Conservation (phyloP, 106 monocot genomes). For the Dendrobium officinale region DNA sequence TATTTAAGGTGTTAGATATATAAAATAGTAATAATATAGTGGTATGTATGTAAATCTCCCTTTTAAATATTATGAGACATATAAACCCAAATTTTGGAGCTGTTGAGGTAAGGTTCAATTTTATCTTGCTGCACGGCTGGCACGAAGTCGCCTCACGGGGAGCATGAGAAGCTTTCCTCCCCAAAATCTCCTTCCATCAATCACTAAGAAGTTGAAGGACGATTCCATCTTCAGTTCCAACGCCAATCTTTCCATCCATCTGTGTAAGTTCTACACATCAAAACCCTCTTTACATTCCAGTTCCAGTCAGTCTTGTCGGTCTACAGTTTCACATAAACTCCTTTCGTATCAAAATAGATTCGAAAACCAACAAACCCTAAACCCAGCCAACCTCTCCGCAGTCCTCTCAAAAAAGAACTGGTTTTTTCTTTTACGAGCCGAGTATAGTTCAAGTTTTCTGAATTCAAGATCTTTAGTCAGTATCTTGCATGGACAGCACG, state of each 20-base stretch:
- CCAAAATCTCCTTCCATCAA: neutral
- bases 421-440: conserved; percentile 40
- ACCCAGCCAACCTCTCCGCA: conserved; percentile 23
- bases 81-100: too few relatives aligned
- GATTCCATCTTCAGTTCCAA: neutral
- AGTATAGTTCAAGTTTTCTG: conserved; percentile 7
- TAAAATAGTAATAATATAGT: too few relatives aligned
- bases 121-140: neutral
- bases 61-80: too few relatives aligned
- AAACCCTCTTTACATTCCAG: neutral
- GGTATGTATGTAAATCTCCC: too few relatives aligned
- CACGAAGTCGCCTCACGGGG: neutral
- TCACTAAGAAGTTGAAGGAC: neutral
- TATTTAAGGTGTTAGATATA: too few relatives aligned
- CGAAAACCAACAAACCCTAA: too few relatives aligned
- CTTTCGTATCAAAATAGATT: too few relatives aligned
- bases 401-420: conserved; percentile 56
- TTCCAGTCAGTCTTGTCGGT: neutral
- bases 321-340: neutral
- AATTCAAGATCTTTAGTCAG: conserved; percentile 21
- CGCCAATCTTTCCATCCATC: neutral
- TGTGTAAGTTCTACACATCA: neutral
- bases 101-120: neutral
- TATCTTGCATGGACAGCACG: conserved; percentile 27
- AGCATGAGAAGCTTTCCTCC: conserved; percentile 7